Evolutionary conservation across 495 filamentous ascomycete genomes (phyloP).

Genomic region (Cercophora scortea): DNA sequence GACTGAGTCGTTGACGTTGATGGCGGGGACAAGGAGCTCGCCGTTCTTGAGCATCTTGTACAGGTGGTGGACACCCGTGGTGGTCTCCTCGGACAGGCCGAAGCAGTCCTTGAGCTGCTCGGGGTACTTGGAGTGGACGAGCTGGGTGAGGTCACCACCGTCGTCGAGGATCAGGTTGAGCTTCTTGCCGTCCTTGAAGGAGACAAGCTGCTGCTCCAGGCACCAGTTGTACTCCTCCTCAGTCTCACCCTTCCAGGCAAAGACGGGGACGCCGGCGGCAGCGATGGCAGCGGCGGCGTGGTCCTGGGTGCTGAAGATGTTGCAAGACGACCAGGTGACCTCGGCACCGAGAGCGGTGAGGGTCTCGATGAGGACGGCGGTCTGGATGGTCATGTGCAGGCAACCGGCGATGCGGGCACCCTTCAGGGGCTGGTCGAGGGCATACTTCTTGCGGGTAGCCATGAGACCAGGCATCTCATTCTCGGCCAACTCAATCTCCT

Average conservation of each 20-base stretch:
- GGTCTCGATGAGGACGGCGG: constrained; percentile 97
- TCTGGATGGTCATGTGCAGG: constrained; percentile 99
- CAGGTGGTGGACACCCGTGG: constrained; percentile 98
- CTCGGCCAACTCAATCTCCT: constrained; percentile 97
- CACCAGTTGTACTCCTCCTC: constrained; percentile 99
- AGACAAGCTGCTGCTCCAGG: constrained; percentile 91
- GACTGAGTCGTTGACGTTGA: constrained; percentile 99
- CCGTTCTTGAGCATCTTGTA: constrained; percentile 95
- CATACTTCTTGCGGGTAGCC: constrained; percentile 88
- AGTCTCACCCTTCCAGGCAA: constrained; percentile 99
- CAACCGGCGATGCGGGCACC: constrained; percentile 91
- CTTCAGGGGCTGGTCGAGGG: constrained; percentile 81
- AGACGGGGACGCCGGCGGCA: constrained; percentile 87
- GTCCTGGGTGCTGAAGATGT: constrained; percentile 99
- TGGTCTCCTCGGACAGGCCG: constrained; percentile 98
- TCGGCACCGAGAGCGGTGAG: constrained; percentile 89
- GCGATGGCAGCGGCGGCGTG: constrained; percentile 97
- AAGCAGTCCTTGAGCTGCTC: constrained; percentile 96
- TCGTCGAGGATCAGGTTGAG: constrained; percentile 99
- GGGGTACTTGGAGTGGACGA: constrained; percentile 96
- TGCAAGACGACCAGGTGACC: constrained; percentile 96
- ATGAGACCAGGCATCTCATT: constrained; percentile 98
- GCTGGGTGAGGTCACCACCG: constrained; percentile 92
- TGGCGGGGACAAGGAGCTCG: constrained; percentile 85
- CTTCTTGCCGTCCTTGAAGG: constrained; percentile 94